Evolutionary conservation across 2,329 filamentous ascomycete genomes (phyloP), one percentile per base, ranked within the genome.

Genomic region (Chrysosporium queenslandicum): DNA sequence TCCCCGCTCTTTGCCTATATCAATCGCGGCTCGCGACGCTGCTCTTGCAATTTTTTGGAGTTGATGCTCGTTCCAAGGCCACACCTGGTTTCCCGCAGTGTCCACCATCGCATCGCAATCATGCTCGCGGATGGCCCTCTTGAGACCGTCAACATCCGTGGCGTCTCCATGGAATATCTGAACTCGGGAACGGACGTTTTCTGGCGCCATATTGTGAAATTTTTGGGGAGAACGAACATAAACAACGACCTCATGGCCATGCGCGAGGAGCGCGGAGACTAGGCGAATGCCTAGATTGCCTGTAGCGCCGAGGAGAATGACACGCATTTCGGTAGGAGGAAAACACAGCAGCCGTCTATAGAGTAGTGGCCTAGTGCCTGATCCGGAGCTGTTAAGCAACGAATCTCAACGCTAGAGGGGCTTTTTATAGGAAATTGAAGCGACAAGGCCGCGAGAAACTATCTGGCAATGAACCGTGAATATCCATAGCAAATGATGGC

Each of bases 81-180:
- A 69, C 66, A 36, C 64, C 52, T 18, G 70, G 29, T n/a, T 64
- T 66, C 70, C 70, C 4, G 71, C 71, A 2, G 67, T 64, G 50
- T 66, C 68, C 52, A 74, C 58, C 18, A 74, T 62, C 9, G 63
- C 69, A 53, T 72, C 66, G 55, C 70, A 71, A 40, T 61, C 53
- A 50, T 63, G 46, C 5, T 67, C 63, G 16, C 68, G 51, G 27
- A 74, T 64, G 4, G 67, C 67, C 9, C 58, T 58, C 47, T 65
- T 66, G 50, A 74, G 64, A 8, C 60, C 52, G 9, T 41, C 51
- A 11, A 63, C 47, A 53, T 73, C 64, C 4, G 60, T 70, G 8
- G 68, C 69, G 53, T 71, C 61, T 45, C 70, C 71, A 43, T 67
- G 53, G 14, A 71, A 60, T 11, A 73, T 60, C 11, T 58, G 60